phyloP scores from a whole-genome alignment of 495 filamentous ascomycete species.

The Penicillium malachiteum region DNA sequence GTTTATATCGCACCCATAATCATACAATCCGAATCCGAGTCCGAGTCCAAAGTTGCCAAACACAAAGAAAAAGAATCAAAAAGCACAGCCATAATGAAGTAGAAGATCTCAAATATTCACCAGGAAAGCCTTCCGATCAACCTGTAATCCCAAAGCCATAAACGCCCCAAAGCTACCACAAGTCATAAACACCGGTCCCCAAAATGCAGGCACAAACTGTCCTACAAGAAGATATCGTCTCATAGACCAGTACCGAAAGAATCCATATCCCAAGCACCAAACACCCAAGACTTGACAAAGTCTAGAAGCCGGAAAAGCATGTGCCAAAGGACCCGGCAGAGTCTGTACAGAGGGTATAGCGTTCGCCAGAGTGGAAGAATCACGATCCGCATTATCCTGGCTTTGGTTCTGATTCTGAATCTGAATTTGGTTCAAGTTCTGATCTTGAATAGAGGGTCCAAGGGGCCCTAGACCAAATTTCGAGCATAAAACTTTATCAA shows the following conservation, averaged over 20 bases:
- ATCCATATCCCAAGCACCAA: slow-evolving; percentile 31
- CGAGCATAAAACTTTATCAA: slow-evolving; percentile 17
- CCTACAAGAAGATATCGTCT: slow-evolving; percentile 24
- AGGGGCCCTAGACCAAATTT: slow-evolving; percentile 7
- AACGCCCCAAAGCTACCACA: slow-evolving; percentile 18
- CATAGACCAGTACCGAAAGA: slow-evolving; percentile 30
- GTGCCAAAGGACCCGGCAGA: too few species aligned
- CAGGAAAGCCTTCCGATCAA: slow-evolving; percentile 8
- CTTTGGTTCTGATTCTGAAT: neutral
- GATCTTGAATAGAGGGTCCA: neutral
- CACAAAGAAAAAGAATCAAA: neutral
- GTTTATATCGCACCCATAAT: neutral
- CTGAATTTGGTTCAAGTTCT: neutral
- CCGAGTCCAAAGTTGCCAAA: too few species aligned
- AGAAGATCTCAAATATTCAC: neutral
- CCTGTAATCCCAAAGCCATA: slow-evolving; percentile 16
- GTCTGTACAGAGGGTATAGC: neutral
- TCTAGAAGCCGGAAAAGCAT: slow-evolving; percentile 16
- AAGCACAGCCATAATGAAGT: neutral
- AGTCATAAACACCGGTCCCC: slow-evolving; percentile 34
- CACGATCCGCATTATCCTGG: neutral
- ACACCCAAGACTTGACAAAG: slow-evolving; percentile 27
- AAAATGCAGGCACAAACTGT: slow-evolving; percentile 32
- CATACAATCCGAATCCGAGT: too few species aligned
- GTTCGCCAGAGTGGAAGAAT: neutral